A percentile compares a stretch with the other conserved stretches of the same genome.
These are phyloP conservation scores for Vitis riparia DNA, from an alignment of 164 flowering plant genomes.

Conservation along the genomic window DNA sequence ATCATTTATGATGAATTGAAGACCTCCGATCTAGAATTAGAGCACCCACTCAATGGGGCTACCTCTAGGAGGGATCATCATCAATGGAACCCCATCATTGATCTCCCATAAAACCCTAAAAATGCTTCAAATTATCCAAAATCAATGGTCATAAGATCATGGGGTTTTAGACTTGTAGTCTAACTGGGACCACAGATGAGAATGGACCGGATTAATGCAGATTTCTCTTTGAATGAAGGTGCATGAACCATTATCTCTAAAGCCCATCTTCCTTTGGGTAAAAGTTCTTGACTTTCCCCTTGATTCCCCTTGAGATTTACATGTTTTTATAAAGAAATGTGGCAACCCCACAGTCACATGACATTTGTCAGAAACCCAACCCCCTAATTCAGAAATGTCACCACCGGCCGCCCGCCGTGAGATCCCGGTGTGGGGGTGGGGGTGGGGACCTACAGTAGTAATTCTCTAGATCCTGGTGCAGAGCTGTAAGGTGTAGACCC, in stretches of 20 bases:
- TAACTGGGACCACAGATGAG: slow-evolving; percentile 7
- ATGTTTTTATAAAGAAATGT: not conserved
- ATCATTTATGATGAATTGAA: slow-evolving; percentile 26
- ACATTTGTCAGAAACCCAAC: slow-evolving; percentile 33
- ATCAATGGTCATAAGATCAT: slow-evolving; percentile 1
- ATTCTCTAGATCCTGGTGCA: not conserved
- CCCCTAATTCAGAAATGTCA: not conserved
- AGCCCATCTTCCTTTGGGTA: not conserved
- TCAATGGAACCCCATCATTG: not conserved
- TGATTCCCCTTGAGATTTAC: not conserved
- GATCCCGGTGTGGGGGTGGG: not conserved
- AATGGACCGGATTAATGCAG: slow-evolving; percentile 1
- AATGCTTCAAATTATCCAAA: not conserved
- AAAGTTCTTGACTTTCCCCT: slow-evolving; percentile 3
- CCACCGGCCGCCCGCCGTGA: not conserved
- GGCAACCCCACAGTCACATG: slow-evolving; percentile 37
- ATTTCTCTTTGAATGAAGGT: slow-evolving; percentile 6
- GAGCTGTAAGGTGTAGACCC: not conserved
- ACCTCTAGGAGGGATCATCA: not conserved
- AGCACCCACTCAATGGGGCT: slow-evolving; percentile 28
- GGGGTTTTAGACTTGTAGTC: not conserved
- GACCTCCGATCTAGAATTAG: slow-evolving; percentile 10
- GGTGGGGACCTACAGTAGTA: too few species aligned
- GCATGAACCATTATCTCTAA: slow-evolving; percentile 24
- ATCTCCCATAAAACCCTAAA: slow-evolving; percentile 1